These are phyloP conservation scores for Solanum appendiculatum DNA, from an alignment of 257 asterid species.

Conservation along the genomic window DNA sequence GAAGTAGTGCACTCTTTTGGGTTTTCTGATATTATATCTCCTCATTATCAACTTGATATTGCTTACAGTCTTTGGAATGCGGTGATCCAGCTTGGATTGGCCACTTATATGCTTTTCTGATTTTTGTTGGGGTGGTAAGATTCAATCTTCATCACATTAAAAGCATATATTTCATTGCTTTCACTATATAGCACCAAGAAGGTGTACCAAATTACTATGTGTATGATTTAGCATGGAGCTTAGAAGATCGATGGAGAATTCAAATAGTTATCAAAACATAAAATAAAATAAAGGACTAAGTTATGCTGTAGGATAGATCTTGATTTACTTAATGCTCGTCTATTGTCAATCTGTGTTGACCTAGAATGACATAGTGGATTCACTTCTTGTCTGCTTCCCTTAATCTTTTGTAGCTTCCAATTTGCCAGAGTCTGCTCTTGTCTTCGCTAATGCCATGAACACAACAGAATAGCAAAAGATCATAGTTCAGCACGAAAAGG, in stretches of 20 bases:
- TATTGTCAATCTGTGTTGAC: background rate
- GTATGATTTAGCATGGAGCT: background rate
- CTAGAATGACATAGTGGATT: background rate
- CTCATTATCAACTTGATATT: slow-evolving; percentile 11
- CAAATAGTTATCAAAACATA: background rate
- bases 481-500: background rate
- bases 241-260: background rate
- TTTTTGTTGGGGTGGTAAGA: slow-evolving; percentile 79
- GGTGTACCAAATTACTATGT: background rate
- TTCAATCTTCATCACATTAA: background rate
- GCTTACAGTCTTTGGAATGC: slow-evolving; percentile 67
- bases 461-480: background rate
- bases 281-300: background rate
- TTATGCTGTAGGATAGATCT: background rate
- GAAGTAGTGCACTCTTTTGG: background rate
- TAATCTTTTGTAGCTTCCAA: background rate
- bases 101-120: slow-evolving; percentile 70
- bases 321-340: background rate
- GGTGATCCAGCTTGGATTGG: slow-evolving; percentile 88
- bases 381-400: background rate
- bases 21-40: slow-evolving; percentile 2
- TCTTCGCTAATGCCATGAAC: background rate
- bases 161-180: background rate
- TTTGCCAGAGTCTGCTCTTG: background rate
- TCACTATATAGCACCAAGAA: background rate